These are phyloP conservation scores for Aphanomyces invadans DNA, from an alignment of 352 stramenopile genomes.

Conservation along the genomic window DNA sequence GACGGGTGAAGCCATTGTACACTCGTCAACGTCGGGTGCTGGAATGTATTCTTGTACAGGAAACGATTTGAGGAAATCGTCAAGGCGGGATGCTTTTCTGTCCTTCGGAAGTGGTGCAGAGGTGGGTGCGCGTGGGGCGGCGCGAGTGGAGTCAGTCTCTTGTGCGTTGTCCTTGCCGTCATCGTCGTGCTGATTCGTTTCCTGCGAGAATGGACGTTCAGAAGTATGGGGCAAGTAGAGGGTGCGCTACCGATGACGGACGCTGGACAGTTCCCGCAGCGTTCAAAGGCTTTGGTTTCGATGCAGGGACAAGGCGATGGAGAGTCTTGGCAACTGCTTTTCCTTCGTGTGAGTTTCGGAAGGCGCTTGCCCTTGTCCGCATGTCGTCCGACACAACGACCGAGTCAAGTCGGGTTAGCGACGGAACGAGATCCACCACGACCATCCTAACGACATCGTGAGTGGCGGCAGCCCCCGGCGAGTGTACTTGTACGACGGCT, in stretches of 20 bases:
- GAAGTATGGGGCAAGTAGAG: no score
- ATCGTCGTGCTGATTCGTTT: not conserved
- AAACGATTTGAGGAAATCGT: conserved; percentile 28
- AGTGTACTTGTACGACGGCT: conserved; percentile 41
- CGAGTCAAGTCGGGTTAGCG: not conserved
- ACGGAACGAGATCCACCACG: conserved; percentile 1
- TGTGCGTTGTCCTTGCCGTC: not conserved
- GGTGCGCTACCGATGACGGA: not conserved
- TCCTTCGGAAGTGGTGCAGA: not conserved
- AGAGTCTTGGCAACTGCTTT: not conserved
- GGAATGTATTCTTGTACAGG: conserved; percentile 69
- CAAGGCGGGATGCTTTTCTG: not conserved
- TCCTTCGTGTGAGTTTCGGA: conserved; percentile 5
- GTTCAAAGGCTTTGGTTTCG: not conserved
- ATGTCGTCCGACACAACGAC: conserved; percentile 15
- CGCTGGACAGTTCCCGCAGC: not conserved
- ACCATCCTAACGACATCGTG: no score
- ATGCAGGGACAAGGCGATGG: not conserved
- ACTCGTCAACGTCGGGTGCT: conserved; percentile 9
- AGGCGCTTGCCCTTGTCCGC: not conserved
- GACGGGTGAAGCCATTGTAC: not conserved
- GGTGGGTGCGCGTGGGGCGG: not conserved
- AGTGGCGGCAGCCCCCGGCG: no score
- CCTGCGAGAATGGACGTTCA: not conserved
- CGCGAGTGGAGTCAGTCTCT: not conserved